phyloP scores from a whole-genome alignment of 768 basidiomycete species.

The Crepidotus variabilis region DNA sequence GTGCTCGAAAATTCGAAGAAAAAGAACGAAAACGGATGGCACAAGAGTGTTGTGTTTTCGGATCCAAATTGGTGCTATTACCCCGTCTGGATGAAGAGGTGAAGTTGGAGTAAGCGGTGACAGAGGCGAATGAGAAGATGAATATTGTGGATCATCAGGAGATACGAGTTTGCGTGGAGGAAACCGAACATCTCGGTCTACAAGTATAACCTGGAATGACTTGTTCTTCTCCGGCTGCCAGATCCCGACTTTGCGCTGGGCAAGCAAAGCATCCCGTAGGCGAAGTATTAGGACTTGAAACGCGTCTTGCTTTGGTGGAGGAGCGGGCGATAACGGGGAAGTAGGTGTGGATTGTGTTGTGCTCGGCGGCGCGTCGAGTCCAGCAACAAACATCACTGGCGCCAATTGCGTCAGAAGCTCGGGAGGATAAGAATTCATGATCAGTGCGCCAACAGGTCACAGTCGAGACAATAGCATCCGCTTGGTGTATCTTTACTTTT shows the following conservation, averaged over 20 bases:
- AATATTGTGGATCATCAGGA: constrained; percentile 52
- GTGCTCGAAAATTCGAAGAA: constrained; percentile 77
- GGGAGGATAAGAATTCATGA: constrained; percentile 90
- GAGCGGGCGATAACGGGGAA: constrained; percentile 16
- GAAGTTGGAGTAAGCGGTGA: constrained; percentile 88
- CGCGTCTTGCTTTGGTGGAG: constrained; percentile 45
- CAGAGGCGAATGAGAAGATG: constrained; percentile 79
- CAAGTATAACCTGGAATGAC: constrained; percentile 79
- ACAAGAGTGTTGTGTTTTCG: constrained; percentile 91
- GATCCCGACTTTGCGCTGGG: constrained; percentile 60
- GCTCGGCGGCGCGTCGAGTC: constrained; percentile 48
- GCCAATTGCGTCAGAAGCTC: constrained; percentile 87
- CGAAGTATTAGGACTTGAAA: constrained; percentile 58
- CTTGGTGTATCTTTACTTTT: neutral
- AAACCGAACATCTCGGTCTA: constrained; percentile 81
- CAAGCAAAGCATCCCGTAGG: constrained; percentile 65
- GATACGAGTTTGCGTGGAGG: constrained; percentile 80
- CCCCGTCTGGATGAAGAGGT: constrained; percentile 89
- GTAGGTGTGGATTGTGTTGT: constrained; percentile 15
- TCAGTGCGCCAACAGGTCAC: neutral
- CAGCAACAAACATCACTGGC: constrained; percentile 94
- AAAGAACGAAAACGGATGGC: constrained; percentile 92
- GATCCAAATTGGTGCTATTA: constrained; percentile 98
- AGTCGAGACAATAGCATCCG: neutral
- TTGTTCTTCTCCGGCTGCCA: constrained; percentile 73